phyloP scores from a whole-genome alignment of 768 basidiomycete species.

The Mycena vulgaris region DNA sequence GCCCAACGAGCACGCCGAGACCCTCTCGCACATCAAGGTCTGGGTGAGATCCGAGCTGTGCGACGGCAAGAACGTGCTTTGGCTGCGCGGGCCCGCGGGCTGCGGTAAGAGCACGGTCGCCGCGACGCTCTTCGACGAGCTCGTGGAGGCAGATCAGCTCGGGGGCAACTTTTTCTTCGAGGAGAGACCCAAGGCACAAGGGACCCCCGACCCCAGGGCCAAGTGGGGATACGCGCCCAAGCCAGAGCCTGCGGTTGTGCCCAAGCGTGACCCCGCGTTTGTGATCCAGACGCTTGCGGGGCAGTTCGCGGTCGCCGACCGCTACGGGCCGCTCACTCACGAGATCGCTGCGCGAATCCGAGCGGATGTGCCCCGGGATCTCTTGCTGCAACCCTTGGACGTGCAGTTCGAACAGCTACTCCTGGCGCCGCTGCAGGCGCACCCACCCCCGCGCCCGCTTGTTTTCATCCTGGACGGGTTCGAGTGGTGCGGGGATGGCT shows the following conservation, averaged over 20 bases:
- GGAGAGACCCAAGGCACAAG: too few species aligned
- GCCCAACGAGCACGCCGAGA: not conserved
- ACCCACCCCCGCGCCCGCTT: not conserved
- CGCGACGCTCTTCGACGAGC: not conserved
- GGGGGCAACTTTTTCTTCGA: conserved; percentile 19
- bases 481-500: not conserved
- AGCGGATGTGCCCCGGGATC: not conserved
- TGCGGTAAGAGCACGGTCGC: conserved; percentile 5
- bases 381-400: not conserved
- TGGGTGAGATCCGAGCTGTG: conserved; percentile 1
- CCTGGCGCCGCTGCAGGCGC: not conserved
- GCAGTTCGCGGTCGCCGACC: not conserved
- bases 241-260: too few species aligned
- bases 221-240: too few species aligned
- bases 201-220: too few species aligned
- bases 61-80: conserved; percentile 10
- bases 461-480: conserved; percentile 14
- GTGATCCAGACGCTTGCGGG: conserved; percentile 9
- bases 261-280: conserved; percentile 3
- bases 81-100: conserved; percentile 12
- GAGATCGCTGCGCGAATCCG: not conserved
- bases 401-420: conserved; percentile 8
- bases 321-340: not conserved
- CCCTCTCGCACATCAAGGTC: not conserved
- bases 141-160: not conserved